phyloP scores from a whole-genome alignment of 805 yeast genomes.

The Isabelozyma rhagii region DNA sequence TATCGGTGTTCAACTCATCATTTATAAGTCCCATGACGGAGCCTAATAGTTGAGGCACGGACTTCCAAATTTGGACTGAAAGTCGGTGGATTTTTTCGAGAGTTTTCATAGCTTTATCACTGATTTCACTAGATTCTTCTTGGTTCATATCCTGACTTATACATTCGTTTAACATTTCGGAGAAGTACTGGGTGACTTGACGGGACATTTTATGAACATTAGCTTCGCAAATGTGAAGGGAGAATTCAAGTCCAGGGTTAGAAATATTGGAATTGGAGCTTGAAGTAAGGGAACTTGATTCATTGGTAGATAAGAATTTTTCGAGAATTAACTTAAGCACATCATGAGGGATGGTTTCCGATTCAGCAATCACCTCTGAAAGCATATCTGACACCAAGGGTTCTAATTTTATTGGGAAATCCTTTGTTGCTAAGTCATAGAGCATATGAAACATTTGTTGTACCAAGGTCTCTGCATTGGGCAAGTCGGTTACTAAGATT shows the following conservation, averaged over 20 bases:
- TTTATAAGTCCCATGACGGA: conserved; percentile 77
- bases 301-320: conserved; percentile 43
- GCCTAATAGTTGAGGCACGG: conserved; percentile 68
- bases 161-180: conserved; percentile 66
- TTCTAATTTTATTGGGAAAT: conserved; percentile 52
- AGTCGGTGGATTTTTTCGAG: conserved; percentile 62
- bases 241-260: conserved; percentile 63
- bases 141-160: conserved; percentile 19
- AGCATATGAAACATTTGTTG: conserved; percentile 57
- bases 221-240: conserved; percentile 63
- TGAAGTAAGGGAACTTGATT: conserved; percentile 18
- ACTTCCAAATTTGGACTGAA: conserved; percentile 68
- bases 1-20: conserved; percentile 74
- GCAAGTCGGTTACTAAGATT: conserved; percentile 71
- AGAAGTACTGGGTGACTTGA: conserved; percentile 71
- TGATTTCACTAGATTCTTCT: conserved; percentile 9
- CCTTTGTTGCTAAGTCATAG: conserved; percentile 48
- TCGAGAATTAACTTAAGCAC: conserved; percentile 65
- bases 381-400: conserved; percentile 68
- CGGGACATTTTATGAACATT: conserved; percentile 74
- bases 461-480: conserved; percentile 55
- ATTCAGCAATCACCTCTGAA: conserved; percentile 70
- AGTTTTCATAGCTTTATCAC: conserved; percentile 32
- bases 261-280: conserved; percentile 23
- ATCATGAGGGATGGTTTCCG: conserved; percentile 56